Evolutionary conservation across 2,329 filamentous ascomycete genomes (phyloP), one percentile per base, ranked within the genome.

Genomic region (Colletotrichum filicis): DNA sequence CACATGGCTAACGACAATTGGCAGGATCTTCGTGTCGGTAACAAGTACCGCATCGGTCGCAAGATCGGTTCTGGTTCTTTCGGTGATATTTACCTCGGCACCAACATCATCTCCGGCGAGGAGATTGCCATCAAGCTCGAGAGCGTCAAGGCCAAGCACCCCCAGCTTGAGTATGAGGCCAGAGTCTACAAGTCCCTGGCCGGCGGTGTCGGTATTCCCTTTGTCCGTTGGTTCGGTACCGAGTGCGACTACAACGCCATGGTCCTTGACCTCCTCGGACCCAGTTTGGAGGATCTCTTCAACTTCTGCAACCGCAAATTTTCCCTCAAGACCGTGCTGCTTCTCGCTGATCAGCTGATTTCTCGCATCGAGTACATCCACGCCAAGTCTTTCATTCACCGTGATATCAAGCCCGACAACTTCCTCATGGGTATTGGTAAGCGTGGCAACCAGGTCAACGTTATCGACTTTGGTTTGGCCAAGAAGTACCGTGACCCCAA

Each of bases 291-390:
- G 86, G 97, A 99, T 82, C 90, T 99, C 42, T 99, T 99, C 94
- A 98, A 99, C 91, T 98, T 98, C 85, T 99, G 97, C 92, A 98
- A 98, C 92, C 94, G 97, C 85, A 98, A 98, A 85, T 99, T 98
- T 88, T 98, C 97, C 14, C 87, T 99, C 78, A 99, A 99, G 93
- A 99, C 97, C 1, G 97, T 99, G 32, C 90, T 99, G 56, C 91
- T 99, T 30, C 91, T 99, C 62, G 97, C 97, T 82, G 97, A 99
- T 80, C 97, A 99, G 87, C 92, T 98, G 84, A 98, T 99, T 83
- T 98, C 96, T 77, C 95, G 97, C 80, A 98, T 99, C 85, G 97
- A 99, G 87, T 98, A 98, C 87, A 99, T 99, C 80, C 97, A 99
- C 84, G 97, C 97, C 88, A 98, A 98, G 87, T 98, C 95, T 9